Percentiles rank a stretch among this genome's conserved stretches.
Conservation (phyloP, 805 yeast genomes). For the Ogataea thermomethanolica region DNA sequence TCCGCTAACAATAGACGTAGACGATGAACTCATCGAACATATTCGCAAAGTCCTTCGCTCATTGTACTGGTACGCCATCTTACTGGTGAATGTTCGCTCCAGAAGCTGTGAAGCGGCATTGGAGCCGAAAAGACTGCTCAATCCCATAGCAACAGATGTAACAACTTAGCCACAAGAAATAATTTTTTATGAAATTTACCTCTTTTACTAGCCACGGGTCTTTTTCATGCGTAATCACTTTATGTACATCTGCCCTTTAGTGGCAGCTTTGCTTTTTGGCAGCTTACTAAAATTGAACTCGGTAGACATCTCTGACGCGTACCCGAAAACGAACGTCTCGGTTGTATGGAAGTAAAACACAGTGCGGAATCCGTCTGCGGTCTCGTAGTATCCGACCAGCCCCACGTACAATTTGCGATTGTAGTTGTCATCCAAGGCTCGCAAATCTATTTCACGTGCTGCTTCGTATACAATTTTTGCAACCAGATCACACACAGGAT, state of each 20-base stretch:
- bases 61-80: slow-evolving; percentile 1
- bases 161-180: slow-evolving; percentile 1
- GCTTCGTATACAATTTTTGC: slow-evolving; percentile 15
- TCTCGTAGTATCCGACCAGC: slow-evolving; percentile 22
- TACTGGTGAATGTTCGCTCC: too few relatives aligned
- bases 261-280: slow-evolving; percentile 8
- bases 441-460: slow-evolving; percentile 13
- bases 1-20: slow-evolving; percentile 51
- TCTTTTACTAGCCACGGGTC: slow-evolving; percentile 1
- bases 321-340: slow-evolving; percentile 24
- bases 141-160: not conserved
- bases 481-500: slow-evolving; percentile 19
- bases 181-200: not conserved
- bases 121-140: not conserved
- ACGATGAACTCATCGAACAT: slow-evolving; percentile 47
- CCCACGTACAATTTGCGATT: slow-evolving; percentile 25
- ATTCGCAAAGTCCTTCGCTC: slow-evolving; percentile 30
- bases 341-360: slow-evolving; percentile 28
- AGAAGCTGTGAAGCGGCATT: too few relatives aligned
- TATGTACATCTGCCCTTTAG: slow-evolving; percentile 8
- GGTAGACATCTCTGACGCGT: slow-evolving; percentile 1
- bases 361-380: slow-evolving; percentile 4
- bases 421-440: slow-evolving; percentile 18
- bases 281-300: slow-evolving; percentile 12
- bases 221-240: not conserved